These are phyloP conservation scores for Lichtheimia ramosa DNA, from an alignment of 371 early-diverging fungal genomes.

Conservation along the genomic window DNA sequence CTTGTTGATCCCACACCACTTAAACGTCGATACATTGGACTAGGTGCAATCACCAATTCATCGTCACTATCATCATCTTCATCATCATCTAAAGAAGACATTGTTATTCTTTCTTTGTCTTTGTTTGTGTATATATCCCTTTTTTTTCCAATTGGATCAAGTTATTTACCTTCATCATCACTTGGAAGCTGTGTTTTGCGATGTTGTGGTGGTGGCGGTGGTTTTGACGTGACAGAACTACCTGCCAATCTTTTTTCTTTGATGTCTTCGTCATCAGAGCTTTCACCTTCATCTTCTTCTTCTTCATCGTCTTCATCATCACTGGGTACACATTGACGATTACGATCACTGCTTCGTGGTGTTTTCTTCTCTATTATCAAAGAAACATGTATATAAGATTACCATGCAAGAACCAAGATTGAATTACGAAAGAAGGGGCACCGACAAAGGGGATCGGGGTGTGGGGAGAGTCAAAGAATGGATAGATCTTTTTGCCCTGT, in stretches of 20 bases:
- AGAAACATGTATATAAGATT: background rate
- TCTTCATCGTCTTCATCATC: slow-evolving; percentile 44
- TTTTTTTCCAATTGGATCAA: background rate
- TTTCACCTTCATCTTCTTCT: slow-evolving; percentile 24
- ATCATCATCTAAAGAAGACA: background rate
- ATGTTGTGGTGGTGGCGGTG: background rate
- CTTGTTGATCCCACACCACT: slow-evolving; percentile 19
- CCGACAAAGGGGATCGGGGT: background rate
- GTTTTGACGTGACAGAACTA: background rate
- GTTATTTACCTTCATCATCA: slow-evolving; percentile 42
- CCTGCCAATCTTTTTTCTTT: background rate
- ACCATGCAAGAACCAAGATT: background rate
- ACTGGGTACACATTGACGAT: slow-evolving; percentile 40
- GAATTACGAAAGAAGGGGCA: background rate
- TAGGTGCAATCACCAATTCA: slow-evolving; percentile 8
- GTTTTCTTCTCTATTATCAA: slow-evolving; percentile 12
- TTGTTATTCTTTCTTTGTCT: slow-evolving; percentile 2
- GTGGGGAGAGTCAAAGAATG: no score
- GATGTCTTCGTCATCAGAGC: slow-evolving; percentile 26
- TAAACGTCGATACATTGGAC: slow-evolving; percentile 14
- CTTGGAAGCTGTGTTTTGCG: slow-evolving; percentile 31
- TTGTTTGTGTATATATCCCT: background rate
- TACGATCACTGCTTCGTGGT: slow-evolving; percentile 25
- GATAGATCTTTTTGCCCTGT: background rate
- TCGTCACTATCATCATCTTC: slow-evolving; percentile 17